Percentiles rank a stretch among this genome's conserved stretches.
phyloP scores from a whole-genome alignment of 1,139 yeast genomes.

The Pichia cactophila region DNA sequence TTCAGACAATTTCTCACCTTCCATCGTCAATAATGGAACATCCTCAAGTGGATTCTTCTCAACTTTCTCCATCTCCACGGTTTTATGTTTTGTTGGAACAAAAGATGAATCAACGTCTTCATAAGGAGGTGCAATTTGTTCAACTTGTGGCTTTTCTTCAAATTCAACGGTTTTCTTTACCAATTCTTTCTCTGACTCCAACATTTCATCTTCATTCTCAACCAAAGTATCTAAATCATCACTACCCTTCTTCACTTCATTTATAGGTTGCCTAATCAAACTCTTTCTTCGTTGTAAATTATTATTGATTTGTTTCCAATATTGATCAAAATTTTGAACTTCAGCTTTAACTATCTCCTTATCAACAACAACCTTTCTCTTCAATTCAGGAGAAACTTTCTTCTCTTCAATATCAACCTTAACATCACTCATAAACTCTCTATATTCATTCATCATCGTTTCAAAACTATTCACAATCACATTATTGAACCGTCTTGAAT shows the following conservation, averaged over 20 bases:
- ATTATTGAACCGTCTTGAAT: slow-evolving; percentile 33
- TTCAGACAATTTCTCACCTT: background rate
- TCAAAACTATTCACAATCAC: slow-evolving; percentile 38
- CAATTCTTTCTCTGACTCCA: slow-evolving; percentile 2
- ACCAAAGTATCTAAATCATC: slow-evolving; percentile 11
- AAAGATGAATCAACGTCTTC: slow-evolving; percentile 7
- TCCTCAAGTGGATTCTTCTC: background rate
- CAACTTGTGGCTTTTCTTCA: background rate
- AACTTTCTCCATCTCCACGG: slow-evolving; percentile 4
- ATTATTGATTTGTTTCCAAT: slow-evolving; percentile 11
- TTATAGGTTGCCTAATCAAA: slow-evolving; percentile 1
- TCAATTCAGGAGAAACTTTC: slow-evolving; percentile 1
- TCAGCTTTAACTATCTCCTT: background rate
- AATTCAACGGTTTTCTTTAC: slow-evolving; percentile 5
- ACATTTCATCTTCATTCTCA: slow-evolving; percentile 1
- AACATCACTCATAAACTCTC: slow-evolving; percentile 12
- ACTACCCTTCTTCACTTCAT: background rate
- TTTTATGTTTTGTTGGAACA: slow-evolving; percentile 11
- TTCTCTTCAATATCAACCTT: slow-evolving; percentile 7
- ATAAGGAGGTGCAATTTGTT: slow-evolving; percentile 5
- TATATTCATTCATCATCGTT: slow-evolving; percentile 36
- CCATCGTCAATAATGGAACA: slow-evolving; percentile 7
- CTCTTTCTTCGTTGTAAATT: slow-evolving; percentile 14
- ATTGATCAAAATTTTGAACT: slow-evolving; percentile 7
- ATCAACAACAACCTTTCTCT: slow-evolving; percentile 1